Conservation (phyloP, 2,329 filamentous ascomycete genomes). For the Magnaporthiopsis incrustans region DNA sequence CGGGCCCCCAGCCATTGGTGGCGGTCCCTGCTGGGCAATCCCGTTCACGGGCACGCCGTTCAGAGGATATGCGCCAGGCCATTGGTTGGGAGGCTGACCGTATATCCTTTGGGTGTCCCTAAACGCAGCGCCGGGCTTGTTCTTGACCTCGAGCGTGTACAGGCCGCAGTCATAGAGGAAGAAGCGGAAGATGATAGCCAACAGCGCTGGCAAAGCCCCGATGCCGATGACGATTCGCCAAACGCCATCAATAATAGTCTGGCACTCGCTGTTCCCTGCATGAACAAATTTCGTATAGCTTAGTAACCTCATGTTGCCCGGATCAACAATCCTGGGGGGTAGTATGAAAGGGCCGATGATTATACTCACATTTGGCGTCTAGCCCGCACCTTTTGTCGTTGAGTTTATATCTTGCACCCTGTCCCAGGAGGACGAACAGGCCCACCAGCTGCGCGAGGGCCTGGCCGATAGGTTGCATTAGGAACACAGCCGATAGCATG, state of each 20-base stretch:
- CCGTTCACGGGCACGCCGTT: background rate
- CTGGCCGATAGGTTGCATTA: constrained; percentile 63
- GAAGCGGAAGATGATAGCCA: constrained; percentile 59
- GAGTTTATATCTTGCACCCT: constrained; percentile 32
- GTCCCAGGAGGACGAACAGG: constrained; percentile 41
- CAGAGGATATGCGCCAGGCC: background rate
- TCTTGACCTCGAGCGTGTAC: constrained; percentile 57
- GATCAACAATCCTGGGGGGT: background rate
- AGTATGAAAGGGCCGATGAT: background rate
- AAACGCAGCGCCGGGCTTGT: constrained; percentile 50
- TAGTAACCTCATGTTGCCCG: background rate
- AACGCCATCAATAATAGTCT: constrained; percentile 46
- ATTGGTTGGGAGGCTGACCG: constrained; percentile 25
- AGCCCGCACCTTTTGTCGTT: constrained; percentile 40
- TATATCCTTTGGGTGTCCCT: constrained; percentile 53
- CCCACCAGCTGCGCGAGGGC: constrained; percentile 56
- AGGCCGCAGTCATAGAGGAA: constrained; percentile 59
- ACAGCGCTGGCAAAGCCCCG: constrained; percentile 53
- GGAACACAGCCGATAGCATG: constrained; percentile 61
- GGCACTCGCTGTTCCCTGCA: constrained; percentile 34
- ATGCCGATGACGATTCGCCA: constrained; percentile 62
- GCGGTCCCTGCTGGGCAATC: background rate
- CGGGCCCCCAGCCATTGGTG: background rate
- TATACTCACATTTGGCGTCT: constrained; percentile 22
- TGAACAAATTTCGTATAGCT: background rate